Percentiles rank a stretch among this genome's conserved stretches.
Evolutionary conservation across 2,329 filamentous ascomycete species (phyloP).

Genomic region (Nigrospora osmanthi): DNA sequence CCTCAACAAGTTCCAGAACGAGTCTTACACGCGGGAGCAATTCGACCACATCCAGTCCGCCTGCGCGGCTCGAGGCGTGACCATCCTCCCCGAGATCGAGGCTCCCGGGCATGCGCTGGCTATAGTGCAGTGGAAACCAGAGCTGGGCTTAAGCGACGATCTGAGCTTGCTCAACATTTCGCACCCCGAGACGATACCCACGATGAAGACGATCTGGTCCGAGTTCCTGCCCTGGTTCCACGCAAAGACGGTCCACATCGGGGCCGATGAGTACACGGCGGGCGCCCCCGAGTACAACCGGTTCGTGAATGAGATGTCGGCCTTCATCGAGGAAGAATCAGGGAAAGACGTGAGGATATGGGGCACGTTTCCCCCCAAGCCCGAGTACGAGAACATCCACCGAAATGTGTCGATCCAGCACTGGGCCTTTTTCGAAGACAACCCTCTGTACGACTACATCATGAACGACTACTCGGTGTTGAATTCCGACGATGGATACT

Average conservation of each 20-base stretch:
- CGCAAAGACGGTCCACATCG: constrained; percentile 45
- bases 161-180: constrained; percentile 46
- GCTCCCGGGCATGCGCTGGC: constrained; percentile 48
- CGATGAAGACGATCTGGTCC: constrained; percentile 43
- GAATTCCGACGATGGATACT: constrained; percentile 46
- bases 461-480: constrained; percentile 38
- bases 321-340: constrained; percentile 29
- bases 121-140: constrained; percentile 51
- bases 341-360: constrained; percentile 44
- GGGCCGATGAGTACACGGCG: constrained; percentile 46
- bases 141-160: constrained; percentile 37
- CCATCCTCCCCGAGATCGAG: constrained; percentile 52
- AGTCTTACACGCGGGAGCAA: constrained; percentile 42
- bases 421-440: constrained; percentile 46
- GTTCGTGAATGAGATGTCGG: constrained; percentile 44
- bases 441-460: constrained; percentile 34
- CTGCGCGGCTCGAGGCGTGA: constrained; percentile 47
- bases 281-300: constrained; percentile 39
- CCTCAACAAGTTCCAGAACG: constrained; percentile 41
- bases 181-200: constrained; percentile 44
- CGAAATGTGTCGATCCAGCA: constrained; percentile 43
- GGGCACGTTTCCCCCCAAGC: constrained; percentile 43
- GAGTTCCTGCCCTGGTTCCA: constrained; percentile 49
- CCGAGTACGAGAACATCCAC: constrained; percentile 27
- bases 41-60: constrained; percentile 43